Evolutionary conservation across 2,329 filamentous ascomycete genomes (phyloP), one percentile per base, ranked within the genome.

Genomic region (Capronia epimyces): DNA sequence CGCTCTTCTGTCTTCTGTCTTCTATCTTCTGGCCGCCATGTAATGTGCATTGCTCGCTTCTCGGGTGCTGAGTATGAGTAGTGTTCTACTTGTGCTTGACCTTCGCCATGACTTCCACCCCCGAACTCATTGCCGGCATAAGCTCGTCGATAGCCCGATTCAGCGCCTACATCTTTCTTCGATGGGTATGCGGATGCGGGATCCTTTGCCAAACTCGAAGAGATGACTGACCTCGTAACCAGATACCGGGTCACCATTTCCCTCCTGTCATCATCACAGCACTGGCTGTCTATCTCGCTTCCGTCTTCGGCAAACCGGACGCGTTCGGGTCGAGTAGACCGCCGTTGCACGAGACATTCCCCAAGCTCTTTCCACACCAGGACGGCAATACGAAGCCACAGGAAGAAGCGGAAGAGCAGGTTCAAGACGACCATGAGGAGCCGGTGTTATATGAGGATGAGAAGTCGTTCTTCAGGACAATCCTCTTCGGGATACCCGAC

Each of bases 401-500:
- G 21, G 63, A 68, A 9, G 59, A 64, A 1, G 62, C 15, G 15
- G 41, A 15, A 43, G 20, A 69, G 15, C 62, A 68, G 6, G 60
- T 66, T 9, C 73, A 81, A 51, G 70, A 88, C 29, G 76, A 81
- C 22, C 71, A 88, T 20, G 66, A 81, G 50, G 84, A 89, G 64
- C 83, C 77, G 0, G 68, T 86, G 3, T 64, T 81, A 9, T 61
- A 86, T 13, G 71, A 78, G 44, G 74, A 83, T 62, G 79, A 79
- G 60, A 72, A 78, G 10, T 67, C 79, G 2, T 74, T 79, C 1
- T 70, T 85, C 58, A 78, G 76, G 57, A 86, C 87, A 2, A 72
- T 97, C 5, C 69, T 94, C 20, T 81, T 81, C 2, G 93, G 93
- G 2, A 71, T 84, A 0, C 91, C 93, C 1, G 89, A 82, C 60